Evolutionary conservation across 192 early-diverging fungal genomes (phyloP).

Genomic region (Backusella australiensis): DNA sequence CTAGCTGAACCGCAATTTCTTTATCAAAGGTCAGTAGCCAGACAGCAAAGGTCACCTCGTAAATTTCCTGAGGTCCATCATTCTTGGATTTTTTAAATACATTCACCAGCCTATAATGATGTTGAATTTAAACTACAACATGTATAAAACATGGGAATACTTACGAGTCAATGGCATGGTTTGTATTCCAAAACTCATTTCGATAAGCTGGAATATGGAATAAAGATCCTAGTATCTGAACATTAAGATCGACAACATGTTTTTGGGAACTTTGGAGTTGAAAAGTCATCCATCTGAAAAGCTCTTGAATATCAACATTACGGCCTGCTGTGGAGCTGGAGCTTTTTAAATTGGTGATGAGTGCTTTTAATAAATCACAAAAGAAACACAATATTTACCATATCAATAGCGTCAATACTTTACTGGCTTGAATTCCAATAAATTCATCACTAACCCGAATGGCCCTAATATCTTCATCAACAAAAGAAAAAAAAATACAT

Average conservation of each 20-base stretch:
- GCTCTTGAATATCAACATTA: constrained; percentile 53
- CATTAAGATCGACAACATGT: constrained; percentile 72
- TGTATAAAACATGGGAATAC: constrained; percentile 34
- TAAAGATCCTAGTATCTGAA: constrained; percentile 77
- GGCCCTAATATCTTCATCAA: constrained; percentile 42
- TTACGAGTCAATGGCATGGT: constrained; percentile 51
- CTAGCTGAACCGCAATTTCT: constrained; percentile 66
- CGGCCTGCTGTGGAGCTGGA: constrained; percentile 31
- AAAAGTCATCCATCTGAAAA: constrained; percentile 66
- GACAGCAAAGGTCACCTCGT: constrained; percentile 86
- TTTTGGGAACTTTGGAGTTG: constrained; percentile 55
- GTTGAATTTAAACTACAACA: neutral
- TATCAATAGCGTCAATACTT: constrained; percentile 70
- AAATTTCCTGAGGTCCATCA: constrained; percentile 85
- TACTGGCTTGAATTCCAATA: constrained; percentile 80
- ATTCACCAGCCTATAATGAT: constrained; percentile 53
- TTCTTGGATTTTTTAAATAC: constrained; percentile 53
- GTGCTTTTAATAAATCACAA: neutral
- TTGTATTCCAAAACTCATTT: constrained; percentile 57
- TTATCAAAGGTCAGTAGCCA: constrained; percentile 87
- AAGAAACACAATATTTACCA: constrained; percentile 38
- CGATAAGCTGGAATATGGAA: constrained; percentile 60
- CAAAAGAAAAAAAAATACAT: neutral
- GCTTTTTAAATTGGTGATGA: neutral
- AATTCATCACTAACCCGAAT: constrained; percentile 85